phyloP scores from a whole-genome alignment of 1,139 yeast species.

The Groenewaldozyma auringiensis region DNA sequence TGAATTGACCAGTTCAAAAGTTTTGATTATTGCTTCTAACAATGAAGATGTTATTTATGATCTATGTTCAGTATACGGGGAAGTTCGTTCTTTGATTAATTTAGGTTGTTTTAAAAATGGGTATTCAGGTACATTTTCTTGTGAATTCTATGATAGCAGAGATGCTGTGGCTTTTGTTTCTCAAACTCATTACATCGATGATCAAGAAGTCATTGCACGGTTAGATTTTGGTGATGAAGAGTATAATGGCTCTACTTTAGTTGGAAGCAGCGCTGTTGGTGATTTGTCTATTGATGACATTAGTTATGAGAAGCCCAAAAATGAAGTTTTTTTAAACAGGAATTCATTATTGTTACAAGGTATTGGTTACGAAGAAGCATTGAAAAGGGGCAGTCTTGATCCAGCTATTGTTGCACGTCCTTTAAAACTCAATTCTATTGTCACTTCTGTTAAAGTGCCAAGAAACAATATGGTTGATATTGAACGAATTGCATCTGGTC shows the following conservation, averaged over 20 bases:
- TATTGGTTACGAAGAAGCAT: not conserved
- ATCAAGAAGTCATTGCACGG: not conserved
- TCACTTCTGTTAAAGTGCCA: slow-evolving; percentile 29
- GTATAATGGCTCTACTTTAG: not conserved
- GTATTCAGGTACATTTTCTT: slow-evolving; percentile 16
- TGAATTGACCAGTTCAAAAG: not conserved
- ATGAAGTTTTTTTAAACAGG: not conserved
- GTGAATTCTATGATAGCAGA: slow-evolving; percentile 34
- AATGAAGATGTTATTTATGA: not conserved
- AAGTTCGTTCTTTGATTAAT: no score
- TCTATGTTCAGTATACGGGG: not conserved
- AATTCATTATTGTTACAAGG: not conserved
- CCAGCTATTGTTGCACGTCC: not conserved
- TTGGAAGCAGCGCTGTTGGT: not conserved
- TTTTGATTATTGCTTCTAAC: not conserved
- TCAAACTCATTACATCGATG: not conserved
- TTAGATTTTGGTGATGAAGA: not conserved
- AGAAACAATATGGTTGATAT: slow-evolving; percentile 32
- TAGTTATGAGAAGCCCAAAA: not conserved
- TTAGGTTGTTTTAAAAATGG: not conserved
- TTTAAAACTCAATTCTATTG: slow-evolving; percentile 8
- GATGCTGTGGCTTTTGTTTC: slow-evolving; percentile 18
- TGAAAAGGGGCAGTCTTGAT: not conserved
- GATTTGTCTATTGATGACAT: not conserved
- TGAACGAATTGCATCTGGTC: slow-evolving; percentile 33